Evolutionary conservation across 2,329 filamentous ascomycete species (phyloP).

Genomic region (Metarhizium robertsii): DNA sequence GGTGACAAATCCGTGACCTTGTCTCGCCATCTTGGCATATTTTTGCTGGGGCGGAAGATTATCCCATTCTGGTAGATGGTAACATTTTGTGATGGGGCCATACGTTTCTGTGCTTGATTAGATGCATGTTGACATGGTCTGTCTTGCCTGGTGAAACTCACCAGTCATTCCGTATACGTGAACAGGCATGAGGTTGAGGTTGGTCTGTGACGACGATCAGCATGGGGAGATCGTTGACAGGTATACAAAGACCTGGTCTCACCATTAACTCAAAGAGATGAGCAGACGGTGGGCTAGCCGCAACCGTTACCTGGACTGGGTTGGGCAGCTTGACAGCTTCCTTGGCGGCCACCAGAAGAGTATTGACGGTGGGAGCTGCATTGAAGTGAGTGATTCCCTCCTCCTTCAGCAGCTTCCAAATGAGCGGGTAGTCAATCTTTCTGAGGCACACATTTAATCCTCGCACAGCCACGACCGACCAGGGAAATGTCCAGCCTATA

Average conservation of each 20-base stretch:
- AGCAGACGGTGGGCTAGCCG: constrained; percentile 80
- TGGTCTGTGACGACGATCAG: constrained; percentile 18
- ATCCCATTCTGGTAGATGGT: constrained; percentile 82
- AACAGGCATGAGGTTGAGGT: constrained; percentile 77
- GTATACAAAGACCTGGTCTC: constrained; percentile 1
- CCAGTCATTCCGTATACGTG: constrained; percentile 79
- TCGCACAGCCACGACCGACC: constrained; percentile 84
- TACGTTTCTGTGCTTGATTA: constrained; percentile 59
- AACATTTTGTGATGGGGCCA: constrained; percentile 91
- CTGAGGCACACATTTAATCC: constrained; percentile 93
- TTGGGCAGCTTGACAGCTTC: constrained; percentile 62
- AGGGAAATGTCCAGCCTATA: constrained; percentile 79
- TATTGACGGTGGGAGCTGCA: constrained; percentile 93
- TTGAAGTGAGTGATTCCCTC: constrained; percentile 92
- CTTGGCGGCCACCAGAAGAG: constrained; percentile 70
- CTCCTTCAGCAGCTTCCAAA: constrained; percentile 81
- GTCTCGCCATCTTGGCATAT: constrained; percentile 83
- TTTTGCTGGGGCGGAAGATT: constrained; percentile 61
- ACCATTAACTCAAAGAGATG: constrained; percentile 94
- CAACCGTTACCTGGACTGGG: constrained; percentile 80
- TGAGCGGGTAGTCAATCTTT: constrained; percentile 89
- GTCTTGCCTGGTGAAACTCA: constrained; percentile 8
- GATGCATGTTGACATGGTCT: background rate
- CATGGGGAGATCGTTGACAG: too few relatives aligned
- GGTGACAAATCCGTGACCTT: constrained; percentile 85